Evolutionary conservation across 2,329 filamentous ascomycete species (phyloP).

Genomic region (Sarocladiaceae sp.): DNA sequence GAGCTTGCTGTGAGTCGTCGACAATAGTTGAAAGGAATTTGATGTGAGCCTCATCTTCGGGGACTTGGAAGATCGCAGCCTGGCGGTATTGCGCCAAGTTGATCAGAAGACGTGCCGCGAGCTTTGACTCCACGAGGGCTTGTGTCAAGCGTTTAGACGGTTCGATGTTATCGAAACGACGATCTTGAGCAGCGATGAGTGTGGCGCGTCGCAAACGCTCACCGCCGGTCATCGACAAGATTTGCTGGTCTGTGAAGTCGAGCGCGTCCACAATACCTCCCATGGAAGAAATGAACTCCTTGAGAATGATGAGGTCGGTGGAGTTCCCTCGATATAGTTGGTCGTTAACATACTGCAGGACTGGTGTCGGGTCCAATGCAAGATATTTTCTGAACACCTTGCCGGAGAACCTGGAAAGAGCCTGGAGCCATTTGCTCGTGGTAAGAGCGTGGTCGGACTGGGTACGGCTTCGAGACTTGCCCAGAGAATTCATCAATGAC

Average conservation of each 20-base stretch:
- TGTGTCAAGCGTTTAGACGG: constrained; percentile 78
- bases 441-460: constrained; percentile 62
- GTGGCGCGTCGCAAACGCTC: constrained; percentile 75
- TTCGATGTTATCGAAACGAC: constrained; percentile 68
- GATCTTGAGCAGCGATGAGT: constrained; percentile 75
- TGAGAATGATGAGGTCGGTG: constrained; percentile 85
- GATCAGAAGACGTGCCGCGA: constrained; percentile 81
- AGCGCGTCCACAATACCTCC: constrained; percentile 83
- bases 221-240: constrained; percentile 84
- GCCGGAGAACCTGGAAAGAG: constrained; percentile 85
- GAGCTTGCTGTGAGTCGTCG: constrained; percentile 82
- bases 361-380: constrained; percentile 75
- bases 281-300: constrained; percentile 89
- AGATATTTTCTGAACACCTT: constrained; percentile 84
- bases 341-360: constrained; percentile 84
- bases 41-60: constrained; percentile 71
- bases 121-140: constrained; percentile 69
- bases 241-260: constrained; percentile 84
- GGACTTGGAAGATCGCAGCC: constrained; percentile 73
- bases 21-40: constrained; percentile 86
- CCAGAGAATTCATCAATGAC: constrained; percentile 76
- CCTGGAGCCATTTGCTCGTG: constrained; percentile 88
- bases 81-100: constrained; percentile 87
- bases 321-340: constrained; percentile 80
- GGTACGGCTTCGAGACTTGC: constrained; percentile 58